Percentiles rank a stretch among this genome's conserved stretches.
Evolutionary conservation across 2,329 filamentous ascomycete genomes (phyloP).

Genomic region (Aspergillus alliaceus): DNA sequence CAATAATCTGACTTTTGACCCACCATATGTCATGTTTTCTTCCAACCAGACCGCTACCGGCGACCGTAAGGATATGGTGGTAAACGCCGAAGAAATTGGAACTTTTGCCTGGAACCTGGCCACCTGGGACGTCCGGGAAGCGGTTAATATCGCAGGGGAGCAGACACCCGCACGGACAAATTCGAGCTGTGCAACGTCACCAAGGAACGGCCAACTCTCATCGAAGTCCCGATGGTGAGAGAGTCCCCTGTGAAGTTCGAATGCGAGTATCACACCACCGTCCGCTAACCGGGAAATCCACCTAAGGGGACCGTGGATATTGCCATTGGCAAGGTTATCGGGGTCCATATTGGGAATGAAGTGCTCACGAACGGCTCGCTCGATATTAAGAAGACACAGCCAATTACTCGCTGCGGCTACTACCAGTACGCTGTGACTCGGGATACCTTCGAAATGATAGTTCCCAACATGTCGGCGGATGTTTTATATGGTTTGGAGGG

Average conservation of each 20-base stretch:
- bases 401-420: conserved; percentile 62
- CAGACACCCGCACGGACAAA: conserved; percentile 55
- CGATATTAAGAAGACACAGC: conserved; percentile 57
- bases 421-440: conserved; percentile 58
- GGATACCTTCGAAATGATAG: conserved; percentile 60
- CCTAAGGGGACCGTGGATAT: conserved; percentile 60
- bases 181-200: conserved; percentile 52
- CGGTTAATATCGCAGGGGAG: conserved; percentile 57
- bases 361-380: conserved; percentile 57
- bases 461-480: conserved; percentile 41
- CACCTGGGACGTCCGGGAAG: conserved; percentile 56
- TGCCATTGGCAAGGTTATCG: conserved; percentile 58
- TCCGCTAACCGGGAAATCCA: conserved; percentile 57
- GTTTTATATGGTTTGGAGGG: conserved; percentile 42
- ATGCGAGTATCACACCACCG: conserved; percentile 56
- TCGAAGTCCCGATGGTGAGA: conserved; percentile 53
- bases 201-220: conserved; percentile 46
- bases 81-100: conserved; percentile 57
- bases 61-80: conserved; percentile 57
- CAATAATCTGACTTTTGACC: conserved; percentile 64
- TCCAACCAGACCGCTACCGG: conserved; percentile 54
- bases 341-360: conserved; percentile 57
- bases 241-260: conserved; percentile 59
- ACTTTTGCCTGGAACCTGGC: conserved; percentile 62
- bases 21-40: conserved; percentile 63